Base-by-base conservation (phyloP, 345 rosid genomes). In the Hibiscus tridactylites region DNA sequence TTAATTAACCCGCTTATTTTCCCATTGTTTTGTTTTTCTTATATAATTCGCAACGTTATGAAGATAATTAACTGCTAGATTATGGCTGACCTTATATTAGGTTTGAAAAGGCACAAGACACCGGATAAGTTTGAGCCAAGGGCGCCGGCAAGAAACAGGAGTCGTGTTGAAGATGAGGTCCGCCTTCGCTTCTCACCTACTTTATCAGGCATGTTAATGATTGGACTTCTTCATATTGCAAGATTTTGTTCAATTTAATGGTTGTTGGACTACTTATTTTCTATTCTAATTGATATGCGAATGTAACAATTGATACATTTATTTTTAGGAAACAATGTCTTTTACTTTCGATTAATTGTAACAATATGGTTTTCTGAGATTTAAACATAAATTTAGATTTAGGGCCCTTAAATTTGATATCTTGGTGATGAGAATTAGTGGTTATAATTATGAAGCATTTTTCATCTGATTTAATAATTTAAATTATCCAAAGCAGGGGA, bases 51-150 rank as follows among this genome's bases (percentile, higher is more conserved):
- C 19, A 16, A 3, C 12, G 16, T 44, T 12, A 10, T 28, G 21
- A 6, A 19, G 15, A 16, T 6, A 61, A 29, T 31, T 17, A 61
- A 19, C 65, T 29, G 39, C 65, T 61, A 61, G 19, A 39, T 21
- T 42, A 21, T 35, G 12, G n/a, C 60, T 42, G 2, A 9, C 13
- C 47, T 46, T 58, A 17, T 31, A 63, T 57, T 80, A 82, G 87
- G 86, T 56, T 59, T 80, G 61, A 67, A 83, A 75, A 85, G 84
- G 72, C 79, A 78, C 9, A 83, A 67, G 74, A 21, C 70, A 21
- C 65, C 19, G 0, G 77, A 67, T 17, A 79, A 78, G 59, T 73
- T 73, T 29, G 84, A 78, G 44, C 72, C 49, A 7, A 75, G 74
- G 39, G 69, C 66, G 57, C 61, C 37, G 46, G 52, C 56, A 70